A percentile compares a stretch with the other conserved stretches of the same genome.
These are phyloP conservation scores for Bipolaris bicolor DNA, from an alignment of 2,329 filamentous ascomycete genomes.

Conservation along the genomic window DNA sequence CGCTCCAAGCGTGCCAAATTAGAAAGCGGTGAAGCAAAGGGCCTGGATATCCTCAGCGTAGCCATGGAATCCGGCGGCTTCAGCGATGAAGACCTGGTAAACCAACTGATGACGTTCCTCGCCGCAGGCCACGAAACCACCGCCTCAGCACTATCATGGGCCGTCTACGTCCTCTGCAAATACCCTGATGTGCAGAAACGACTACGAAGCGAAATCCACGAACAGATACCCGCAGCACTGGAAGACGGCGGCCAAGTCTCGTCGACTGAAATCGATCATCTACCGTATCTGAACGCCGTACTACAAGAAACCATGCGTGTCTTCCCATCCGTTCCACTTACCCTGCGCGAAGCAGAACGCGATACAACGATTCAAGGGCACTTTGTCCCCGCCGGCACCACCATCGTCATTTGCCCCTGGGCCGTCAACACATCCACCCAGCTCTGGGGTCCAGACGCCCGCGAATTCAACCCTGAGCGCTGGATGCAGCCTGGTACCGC, in stretches of 20 bases:
- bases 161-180: constrained; percentile 59
- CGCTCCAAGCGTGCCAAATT: constrained; percentile 68
- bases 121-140: constrained; percentile 70
- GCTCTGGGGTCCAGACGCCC: constrained; percentile 79
- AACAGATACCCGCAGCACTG: constrained; percentile 52
- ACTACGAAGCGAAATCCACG: constrained; percentile 59
- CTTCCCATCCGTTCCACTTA: constrained; percentile 73
- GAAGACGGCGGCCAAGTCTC: constrained; percentile 53
- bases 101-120: constrained; percentile 90
- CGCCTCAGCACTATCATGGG: constrained; percentile 60
- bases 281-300: constrained; percentile 79
- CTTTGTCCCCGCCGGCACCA: constrained; percentile 72
- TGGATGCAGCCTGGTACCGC: constrained; percentile 52
- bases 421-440: constrained; percentile 72
- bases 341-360: constrained; percentile 67
- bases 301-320: constrained; percentile 78
- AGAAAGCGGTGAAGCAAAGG: constrained; percentile 52
- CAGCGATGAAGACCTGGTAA: constrained; percentile 77
- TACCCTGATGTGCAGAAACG: constrained; percentile 56
- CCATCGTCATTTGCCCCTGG: constrained; percentile 67
- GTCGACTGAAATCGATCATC: constrained; percentile 67
- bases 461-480: constrained; percentile 75
- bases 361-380: constrained; percentile 71
- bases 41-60: constrained; percentile 79
- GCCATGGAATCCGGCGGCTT: constrained; percentile 79